These are phyloP conservation scores for Podospora comata DNA, from an alignment of 495 filamentous ascomycete species.

Conservation along the genomic window DNA sequence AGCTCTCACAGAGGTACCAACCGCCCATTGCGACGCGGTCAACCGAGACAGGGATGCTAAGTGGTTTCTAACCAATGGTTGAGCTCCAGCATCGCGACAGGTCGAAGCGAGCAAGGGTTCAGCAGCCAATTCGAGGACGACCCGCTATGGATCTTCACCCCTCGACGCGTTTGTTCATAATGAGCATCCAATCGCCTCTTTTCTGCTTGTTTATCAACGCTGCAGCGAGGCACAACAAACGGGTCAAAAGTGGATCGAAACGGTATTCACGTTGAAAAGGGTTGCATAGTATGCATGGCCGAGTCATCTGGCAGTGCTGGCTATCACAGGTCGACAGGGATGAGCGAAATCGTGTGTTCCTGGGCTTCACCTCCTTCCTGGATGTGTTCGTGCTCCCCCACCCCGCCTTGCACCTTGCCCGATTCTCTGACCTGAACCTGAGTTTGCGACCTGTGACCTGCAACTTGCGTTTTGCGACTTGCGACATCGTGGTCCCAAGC, in stretches of 20 bases:
- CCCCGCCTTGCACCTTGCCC: constrained; percentile 14
- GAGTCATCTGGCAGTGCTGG: constrained; percentile 10
- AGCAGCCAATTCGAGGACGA: constrained; percentile 22
- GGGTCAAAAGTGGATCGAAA: constrained; percentile 12
- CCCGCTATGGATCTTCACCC: constrained; percentile 25
- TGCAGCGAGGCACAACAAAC: constrained; percentile 19
- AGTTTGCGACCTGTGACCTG: background rate
- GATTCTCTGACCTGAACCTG: constrained; percentile 11
- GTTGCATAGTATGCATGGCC: constrained; percentile 8
- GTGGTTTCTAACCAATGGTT: constrained; percentile 38
- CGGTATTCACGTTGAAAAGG: background rate
- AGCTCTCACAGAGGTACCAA: background rate
- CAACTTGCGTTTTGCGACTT: constrained; percentile 4
- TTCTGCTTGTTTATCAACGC: constrained; percentile 9
- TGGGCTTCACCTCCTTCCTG: constrained; percentile 7
- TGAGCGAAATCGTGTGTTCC: constrained; percentile 10
- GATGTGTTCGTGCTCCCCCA: constrained; percentile 9
- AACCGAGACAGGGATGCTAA: constrained; percentile 34
- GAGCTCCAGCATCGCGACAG: constrained; percentile 24
- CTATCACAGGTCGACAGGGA: constrained; percentile 14
- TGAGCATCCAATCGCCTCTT: constrained; percentile 24
- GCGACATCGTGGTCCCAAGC: constrained; percentile 1
- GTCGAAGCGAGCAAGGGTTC: constrained; percentile 23
- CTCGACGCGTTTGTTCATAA: constrained; percentile 27
- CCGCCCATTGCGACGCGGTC: constrained; percentile 22